phyloP scores from a whole-genome alignment of 2,329 filamentous ascomycete species.

The Sordariomycetes sp. region DNA sequence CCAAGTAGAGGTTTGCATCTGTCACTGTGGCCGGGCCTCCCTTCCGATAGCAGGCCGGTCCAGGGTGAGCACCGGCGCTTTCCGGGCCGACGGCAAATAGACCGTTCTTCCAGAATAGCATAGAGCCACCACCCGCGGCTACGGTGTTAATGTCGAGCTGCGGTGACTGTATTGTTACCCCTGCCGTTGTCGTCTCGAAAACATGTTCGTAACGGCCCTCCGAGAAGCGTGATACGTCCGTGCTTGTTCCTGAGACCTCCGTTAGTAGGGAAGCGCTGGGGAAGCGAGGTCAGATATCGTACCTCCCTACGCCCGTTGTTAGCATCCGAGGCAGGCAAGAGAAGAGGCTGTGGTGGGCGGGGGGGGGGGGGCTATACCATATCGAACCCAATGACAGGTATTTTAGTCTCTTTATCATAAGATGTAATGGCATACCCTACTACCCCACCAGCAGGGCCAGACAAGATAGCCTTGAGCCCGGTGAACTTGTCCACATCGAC shows the following conservation, averaged over 20 bases:
- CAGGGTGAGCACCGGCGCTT: constrained; percentile 79
- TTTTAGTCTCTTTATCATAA: constrained; percentile 73
- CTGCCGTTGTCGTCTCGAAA: constrained; percentile 87
- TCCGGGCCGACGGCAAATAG: constrained; percentile 86
- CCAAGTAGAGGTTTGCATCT: constrained; percentile 80
- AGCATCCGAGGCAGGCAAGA: constrained; percentile 3
- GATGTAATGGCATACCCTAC: constrained; percentile 88
- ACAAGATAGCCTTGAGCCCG: constrained; percentile 75
- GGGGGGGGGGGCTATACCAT: constrained; percentile 39
- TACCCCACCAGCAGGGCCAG: constrained; percentile 84
- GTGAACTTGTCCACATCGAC: constrained; percentile 74
- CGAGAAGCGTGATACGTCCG: constrained; percentile 81
- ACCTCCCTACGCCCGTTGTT: constrained; percentile 41
- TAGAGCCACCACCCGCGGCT: constrained; percentile 77
- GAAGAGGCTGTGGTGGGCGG: not conserved
- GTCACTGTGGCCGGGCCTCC: constrained; percentile 86
- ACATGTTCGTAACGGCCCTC: constrained; percentile 84
- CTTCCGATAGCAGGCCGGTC: constrained; percentile 85
- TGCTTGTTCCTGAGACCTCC: constrained; percentile 52
- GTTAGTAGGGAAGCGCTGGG: not conserved
- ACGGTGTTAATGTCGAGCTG: constrained; percentile 94
- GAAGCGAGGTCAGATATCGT: not conserved
- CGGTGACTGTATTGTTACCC: constrained; percentile 87
- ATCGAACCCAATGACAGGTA: constrained; percentile 86
- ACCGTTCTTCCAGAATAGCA: constrained; percentile 80